phyloP scores from a whole-genome alignment of 2,329 filamentous ascomycete species.

The Colletotrichum acutatum region DNA sequence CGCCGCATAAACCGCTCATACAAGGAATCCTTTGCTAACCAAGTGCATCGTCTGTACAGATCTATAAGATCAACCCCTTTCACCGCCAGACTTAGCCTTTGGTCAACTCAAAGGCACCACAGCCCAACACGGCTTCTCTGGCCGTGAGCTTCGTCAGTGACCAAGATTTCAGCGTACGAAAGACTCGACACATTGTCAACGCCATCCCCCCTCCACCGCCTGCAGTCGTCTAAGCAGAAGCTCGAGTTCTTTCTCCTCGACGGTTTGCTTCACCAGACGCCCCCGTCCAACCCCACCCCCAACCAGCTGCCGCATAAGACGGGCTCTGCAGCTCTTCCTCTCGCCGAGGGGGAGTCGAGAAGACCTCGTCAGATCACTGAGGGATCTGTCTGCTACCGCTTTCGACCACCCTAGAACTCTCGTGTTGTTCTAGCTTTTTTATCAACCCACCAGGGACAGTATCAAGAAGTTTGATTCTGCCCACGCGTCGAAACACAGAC shows the following conservation, averaged over 20 bases:
- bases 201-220: slow-evolving; percentile 66
- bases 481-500: slow-evolving; percentile 28
- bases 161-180: slow-evolving; percentile 76
- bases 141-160: slow-evolving; percentile 72
- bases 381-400: slow-evolving; percentile 92
- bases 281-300: slow-evolving; percentile 68
- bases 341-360: slow-evolving; percentile 98
- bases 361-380: slow-evolving; percentile 93
- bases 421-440: slow-evolving; percentile 42
- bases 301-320: slow-evolving; percentile 99
- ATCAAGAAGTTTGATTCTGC: slow-evolving; percentile 22
- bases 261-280: slow-evolving; percentile 55
- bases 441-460: slow-evolving; percentile 16
- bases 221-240: slow-evolving; percentile 57
- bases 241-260: slow-evolving; percentile 63
- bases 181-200: slow-evolving; percentile 75
- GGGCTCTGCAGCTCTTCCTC: slow-evolving; percentile 98
- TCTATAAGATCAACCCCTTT: slow-evolving; percentile 33
- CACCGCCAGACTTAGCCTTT: slow-evolving; percentile 63
- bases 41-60: slow-evolving; percentile 10
- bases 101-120: slow-evolving; percentile 73
- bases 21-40: slow-evolving; percentile 8
- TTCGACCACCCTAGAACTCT: slow-evolving; percentile 91
- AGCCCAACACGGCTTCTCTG: slow-evolving; percentile 69
- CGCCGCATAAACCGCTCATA: slow-evolving; percentile 13